Conservation (phyloP, 768 basidiomycete species). For the Erythrobasidium yunnanense region DNA sequence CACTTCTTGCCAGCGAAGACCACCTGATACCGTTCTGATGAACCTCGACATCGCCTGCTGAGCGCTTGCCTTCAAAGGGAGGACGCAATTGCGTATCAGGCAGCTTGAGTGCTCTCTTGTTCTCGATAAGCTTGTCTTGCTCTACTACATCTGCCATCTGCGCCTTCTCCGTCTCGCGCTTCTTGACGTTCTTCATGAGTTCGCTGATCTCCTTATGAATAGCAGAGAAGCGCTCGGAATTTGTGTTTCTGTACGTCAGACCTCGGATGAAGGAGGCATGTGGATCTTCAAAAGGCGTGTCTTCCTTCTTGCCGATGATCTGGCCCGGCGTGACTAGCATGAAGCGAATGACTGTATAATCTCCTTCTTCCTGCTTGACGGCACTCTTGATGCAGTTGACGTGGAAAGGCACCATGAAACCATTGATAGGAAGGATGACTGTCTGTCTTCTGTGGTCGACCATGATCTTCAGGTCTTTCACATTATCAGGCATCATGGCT, state of each 20-base stretch:
- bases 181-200: conserved; percentile 90
- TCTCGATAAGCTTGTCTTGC: conserved; percentile 76
- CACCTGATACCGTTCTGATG: conserved; percentile 95
- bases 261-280: conserved; percentile 93
- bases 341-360: conserved; percentile 84
- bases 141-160: conserved; percentile 97
- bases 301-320: conserved; percentile 94
- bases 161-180: conserved; percentile 92
- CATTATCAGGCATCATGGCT: conserved; percentile 71
- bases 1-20: conserved; percentile 65
- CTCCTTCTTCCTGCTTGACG: conserved; percentile 92
- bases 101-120: conserved; percentile 75
- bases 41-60: conserved; percentile 95
- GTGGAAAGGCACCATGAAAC: conserved; percentile 93
- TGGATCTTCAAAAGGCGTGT: conserved; percentile 94
- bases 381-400: conserved; percentile 97
- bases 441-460: conserved; percentile 85
- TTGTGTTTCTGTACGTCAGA: conserved; percentile 80
- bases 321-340: conserved; percentile 99
- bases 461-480: conserved; percentile 71
- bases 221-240: conserved; percentile 75
- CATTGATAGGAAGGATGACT: conserved; percentile 82
- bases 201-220: conserved; percentile 87
- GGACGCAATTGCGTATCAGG: conserved; percentile 88
- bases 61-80: conserved; percentile 82